A percentile compares a stretch with the other conserved stretches of the same genome.
Evolutionary conservation across 768 basidiomycete species (phyloP).

Genomic region (Neoboletus brunneissimus): DNA sequence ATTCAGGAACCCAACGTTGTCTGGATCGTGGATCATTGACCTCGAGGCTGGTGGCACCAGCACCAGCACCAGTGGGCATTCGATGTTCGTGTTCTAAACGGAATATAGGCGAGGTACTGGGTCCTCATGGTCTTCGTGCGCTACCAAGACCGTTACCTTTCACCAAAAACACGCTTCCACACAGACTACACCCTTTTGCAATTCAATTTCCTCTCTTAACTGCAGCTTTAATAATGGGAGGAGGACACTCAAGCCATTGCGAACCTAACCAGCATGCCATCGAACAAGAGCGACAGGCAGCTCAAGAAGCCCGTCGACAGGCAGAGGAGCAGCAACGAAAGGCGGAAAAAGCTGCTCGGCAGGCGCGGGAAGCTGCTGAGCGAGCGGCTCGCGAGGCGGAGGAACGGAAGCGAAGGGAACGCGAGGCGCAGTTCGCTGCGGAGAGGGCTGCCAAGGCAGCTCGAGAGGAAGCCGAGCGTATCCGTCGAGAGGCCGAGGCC

Average conservation of each 20-base stretch:
- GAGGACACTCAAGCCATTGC: slow-evolving; percentile 23
- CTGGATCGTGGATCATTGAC: background rate
- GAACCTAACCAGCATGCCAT: slow-evolving; percentile 27
- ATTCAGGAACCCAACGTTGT: background rate
- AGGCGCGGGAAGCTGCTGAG: slow-evolving; percentile 23
- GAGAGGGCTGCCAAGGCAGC: slow-evolving; percentile 26
- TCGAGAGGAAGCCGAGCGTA: slow-evolving; percentile 22
- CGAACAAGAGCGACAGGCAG: slow-evolving; percentile 15
- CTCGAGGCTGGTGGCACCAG: background rate
- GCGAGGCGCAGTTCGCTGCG: slow-evolving; percentile 16
- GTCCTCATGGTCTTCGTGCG: background rate
- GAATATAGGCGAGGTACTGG: background rate
- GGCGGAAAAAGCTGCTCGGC: slow-evolving; percentile 21
- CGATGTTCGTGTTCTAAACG: background rate
- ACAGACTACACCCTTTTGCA: background rate
- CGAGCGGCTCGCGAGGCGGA: slow-evolving; percentile 23
- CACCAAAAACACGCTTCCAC: background rate
- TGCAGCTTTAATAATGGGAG: slow-evolving; percentile 19
- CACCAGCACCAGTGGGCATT: too few species aligned
- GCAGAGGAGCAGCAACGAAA: slow-evolving; percentile 21
- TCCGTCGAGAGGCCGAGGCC: slow-evolving; percentile 20
- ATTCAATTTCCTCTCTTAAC: background rate
- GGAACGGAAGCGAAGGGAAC: slow-evolving; percentile 15
- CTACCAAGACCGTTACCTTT: background rate
- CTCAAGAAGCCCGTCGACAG: slow-evolving; percentile 18